phyloP scores from a whole-genome alignment of 2,329 filamentous ascomycete species.

The Cladosporium cucumerinum region DNA sequence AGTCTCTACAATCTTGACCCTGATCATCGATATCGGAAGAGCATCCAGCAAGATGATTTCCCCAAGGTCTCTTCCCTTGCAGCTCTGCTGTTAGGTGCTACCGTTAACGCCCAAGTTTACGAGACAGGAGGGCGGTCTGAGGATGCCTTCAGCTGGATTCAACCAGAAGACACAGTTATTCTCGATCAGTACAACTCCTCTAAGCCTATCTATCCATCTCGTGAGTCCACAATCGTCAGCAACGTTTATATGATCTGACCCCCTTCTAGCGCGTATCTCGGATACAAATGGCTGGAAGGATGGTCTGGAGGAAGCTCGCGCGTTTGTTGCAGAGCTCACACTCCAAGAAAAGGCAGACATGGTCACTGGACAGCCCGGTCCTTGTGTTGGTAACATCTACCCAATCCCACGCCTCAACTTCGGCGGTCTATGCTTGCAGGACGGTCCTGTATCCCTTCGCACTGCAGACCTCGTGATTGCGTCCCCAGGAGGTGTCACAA shows the following conservation, averaged over 20 bases:
- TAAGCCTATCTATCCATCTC: constrained; percentile 2
- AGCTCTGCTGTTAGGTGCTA: not conserved
- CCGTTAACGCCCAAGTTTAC: not conserved
- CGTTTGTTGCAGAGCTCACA: constrained; percentile 34
- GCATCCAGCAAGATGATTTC: not conserved
- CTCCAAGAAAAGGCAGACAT: constrained; percentile 35
- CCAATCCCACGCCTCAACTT: constrained; percentile 31
- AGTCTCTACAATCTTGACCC: not conserved
- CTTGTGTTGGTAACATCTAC: constrained; percentile 64
- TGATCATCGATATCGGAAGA: not conserved
- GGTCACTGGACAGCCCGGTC: constrained; percentile 24
- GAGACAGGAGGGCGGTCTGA: not conserved
- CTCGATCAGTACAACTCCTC: constrained; percentile 7
- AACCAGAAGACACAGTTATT: not conserved
- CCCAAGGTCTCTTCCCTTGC: not conserved
- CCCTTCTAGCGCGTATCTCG: constrained; percentile 10
- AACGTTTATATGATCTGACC: not conserved
- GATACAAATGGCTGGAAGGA: constrained; percentile 25
- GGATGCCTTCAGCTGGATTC: constrained; percentile 1
- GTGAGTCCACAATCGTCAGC: not conserved
- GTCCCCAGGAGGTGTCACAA: constrained; percentile 79
- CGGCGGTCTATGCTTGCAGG: constrained; percentile 67
- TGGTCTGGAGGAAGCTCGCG: constrained; percentile 31
- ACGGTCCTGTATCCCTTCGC: constrained; percentile 56
- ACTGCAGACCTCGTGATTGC: constrained; percentile 48